Evolutionary conservation across 2,329 filamentous ascomycete genomes (phyloP), one percentile per base, ranked within the genome.

Genomic region (Fusarium fracticaudum): DNA sequence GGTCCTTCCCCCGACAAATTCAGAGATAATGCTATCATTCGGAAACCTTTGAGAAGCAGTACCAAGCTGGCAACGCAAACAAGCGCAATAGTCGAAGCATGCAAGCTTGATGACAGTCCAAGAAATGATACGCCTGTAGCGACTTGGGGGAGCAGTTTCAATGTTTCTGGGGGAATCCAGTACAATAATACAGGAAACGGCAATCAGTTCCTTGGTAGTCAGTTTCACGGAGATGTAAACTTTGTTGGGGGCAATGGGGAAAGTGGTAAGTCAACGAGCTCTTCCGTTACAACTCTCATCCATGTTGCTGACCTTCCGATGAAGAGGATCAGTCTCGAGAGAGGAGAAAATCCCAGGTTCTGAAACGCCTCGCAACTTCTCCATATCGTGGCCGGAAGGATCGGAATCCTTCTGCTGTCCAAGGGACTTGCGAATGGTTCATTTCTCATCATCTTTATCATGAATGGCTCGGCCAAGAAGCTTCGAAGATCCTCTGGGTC

Each of bases 251-350:
- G 45, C 1, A 15, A 15, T 22, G 26, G 20, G 0, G 45, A 14
- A 0, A 31, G 10, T 11, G 14, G 45, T 48, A 48, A 31, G 45
- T 0, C 26, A 40, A 4, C 8, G 0, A 2, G 8, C 4, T 22
- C 24, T 47, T 29, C 4, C 18, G 8, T 29, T 0, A 12, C 3
- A n/a, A 24, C n/a, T 11, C 26, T 18, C 4, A 17, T 43, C 7
- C 7, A 11, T 11, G 14, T n/a, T 2, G 13, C 44, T 47, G 5
- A 47, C 26, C 8, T 17, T 24, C n/a, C 10, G 10, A 44, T 2
- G 8, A 43, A 43, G 40, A 0, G 14, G 9, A n/a, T 1, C 22
- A n/a, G 22, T 43, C 40, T 3, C 22, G 40, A 48, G 26, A 48
- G 9, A 10, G 13, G 3, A n/a, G 26, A 5, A 48, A 22, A 22